These are phyloP conservation scores for Excoecaria agallocha DNA, from an alignment of 345 rosid species.

Conservation along the genomic window DNA sequence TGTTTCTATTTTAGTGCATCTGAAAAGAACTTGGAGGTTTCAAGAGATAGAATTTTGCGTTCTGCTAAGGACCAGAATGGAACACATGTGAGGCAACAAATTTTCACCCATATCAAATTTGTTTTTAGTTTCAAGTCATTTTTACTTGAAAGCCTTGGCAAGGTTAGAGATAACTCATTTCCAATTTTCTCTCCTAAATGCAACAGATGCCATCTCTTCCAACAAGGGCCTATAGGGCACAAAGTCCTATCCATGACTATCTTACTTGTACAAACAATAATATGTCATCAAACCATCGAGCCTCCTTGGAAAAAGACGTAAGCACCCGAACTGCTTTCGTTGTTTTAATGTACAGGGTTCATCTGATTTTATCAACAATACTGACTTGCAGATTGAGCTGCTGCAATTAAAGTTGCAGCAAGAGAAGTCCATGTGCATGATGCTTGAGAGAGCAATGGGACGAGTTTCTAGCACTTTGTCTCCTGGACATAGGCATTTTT, in stretches of 20 bases:
- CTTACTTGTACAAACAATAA: slow-evolving; percentile 25
- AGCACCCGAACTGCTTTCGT: slow-evolving; percentile 19
- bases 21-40: slow-evolving; percentile 45
- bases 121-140: background rate
- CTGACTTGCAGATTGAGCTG: slow-evolving; percentile 65
- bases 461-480: slow-evolving; percentile 83
- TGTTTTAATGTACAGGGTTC: slow-evolving; percentile 3
- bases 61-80: slow-evolving; percentile 30
- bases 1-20: slow-evolving; percentile 52
- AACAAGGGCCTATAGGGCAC: slow-evolving; percentile 34
- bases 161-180: background rate
- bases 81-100: slow-evolving; percentile 42
- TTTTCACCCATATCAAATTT: background rate
- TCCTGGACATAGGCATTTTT: slow-evolving; percentile 87
- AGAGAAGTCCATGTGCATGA: slow-evolving; percentile 70
- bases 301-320: slow-evolving; percentile 83
- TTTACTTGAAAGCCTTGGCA: background rate
- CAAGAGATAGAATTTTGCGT: slow-evolving; percentile 33
- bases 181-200: slow-evolving; percentile 4
- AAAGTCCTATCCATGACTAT: slow-evolving; percentile 44
- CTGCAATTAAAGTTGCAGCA: slow-evolving; percentile 74
- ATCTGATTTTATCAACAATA: slow-evolving; percentile 9
- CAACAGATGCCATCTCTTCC: slow-evolving; percentile 48
- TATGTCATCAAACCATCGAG: slow-evolving; percentile 44
- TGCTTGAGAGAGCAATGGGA: slow-evolving; percentile 88